These are phyloP conservation scores for Daldinia eschscholtzii DNA, from an alignment of 2,329 filamentous ascomycete species.

Conservation along the genomic window DNA sequence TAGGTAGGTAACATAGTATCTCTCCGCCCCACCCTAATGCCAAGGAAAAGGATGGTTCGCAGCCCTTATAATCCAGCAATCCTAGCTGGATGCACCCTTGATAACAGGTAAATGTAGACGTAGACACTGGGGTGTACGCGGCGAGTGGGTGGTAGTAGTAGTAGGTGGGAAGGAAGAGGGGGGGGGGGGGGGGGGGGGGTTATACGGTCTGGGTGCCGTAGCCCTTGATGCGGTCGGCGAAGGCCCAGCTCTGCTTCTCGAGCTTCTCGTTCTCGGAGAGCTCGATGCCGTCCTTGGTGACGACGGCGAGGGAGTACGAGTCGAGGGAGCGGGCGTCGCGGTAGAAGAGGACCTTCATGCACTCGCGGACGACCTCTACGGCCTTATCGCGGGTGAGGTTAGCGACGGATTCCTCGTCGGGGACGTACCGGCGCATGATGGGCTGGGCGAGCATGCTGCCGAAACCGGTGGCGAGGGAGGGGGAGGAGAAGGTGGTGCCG, in stretches of 20 bases:
- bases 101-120: background rate
- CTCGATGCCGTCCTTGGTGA: slow-evolving; percentile 90
- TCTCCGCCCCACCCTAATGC: background rate
- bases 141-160: background rate
- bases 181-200: background rate
- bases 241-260: slow-evolving; percentile 97
- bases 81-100: background rate
- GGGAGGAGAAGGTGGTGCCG: slow-evolving; percentile 89
- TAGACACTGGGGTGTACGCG: background rate
- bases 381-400: slow-evolving; percentile 82
- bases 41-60: background rate
- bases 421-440: slow-evolving; percentile 84
- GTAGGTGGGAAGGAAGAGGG: too few relatives aligned
- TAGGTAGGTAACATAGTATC: slow-evolving; percentile 3
- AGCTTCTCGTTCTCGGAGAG: slow-evolving; percentile 87
- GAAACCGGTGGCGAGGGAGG: slow-evolving; percentile 92
- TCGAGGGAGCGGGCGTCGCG: slow-evolving; percentile 94
- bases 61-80: background rate
- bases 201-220: slow-evolving; percentile 88
- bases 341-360: slow-evolving; percentile 99
- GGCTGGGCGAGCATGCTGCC: slow-evolving; percentile 94
- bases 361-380: slow-evolving; percentile 85
- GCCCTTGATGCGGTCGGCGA: slow-evolving; percentile 93
- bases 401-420: slow-evolving; percentile 83
- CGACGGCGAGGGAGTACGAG: slow-evolving; percentile 88